phyloP scores from a whole-genome alignment of 495 filamentous ascomycete species.

The Pseudoneurospora amorphoporcata region DNA sequence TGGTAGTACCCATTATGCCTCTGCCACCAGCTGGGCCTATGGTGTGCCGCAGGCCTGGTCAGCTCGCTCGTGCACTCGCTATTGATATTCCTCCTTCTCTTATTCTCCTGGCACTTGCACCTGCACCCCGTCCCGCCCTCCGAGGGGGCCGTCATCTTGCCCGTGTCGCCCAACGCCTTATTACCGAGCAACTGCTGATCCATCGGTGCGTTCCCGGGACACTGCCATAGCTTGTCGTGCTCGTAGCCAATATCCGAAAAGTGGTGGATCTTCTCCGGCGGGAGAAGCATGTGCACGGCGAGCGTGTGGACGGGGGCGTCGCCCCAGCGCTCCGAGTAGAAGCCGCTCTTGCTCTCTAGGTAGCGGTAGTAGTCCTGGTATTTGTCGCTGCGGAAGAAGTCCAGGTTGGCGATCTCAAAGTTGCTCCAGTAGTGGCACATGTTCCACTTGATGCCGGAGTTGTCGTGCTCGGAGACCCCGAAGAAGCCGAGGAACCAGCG shows the following conservation, averaged over 20 bases:
- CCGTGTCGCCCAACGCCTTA: slow-evolving; percentile 17
- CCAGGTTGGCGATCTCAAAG: slow-evolving; percentile 45
- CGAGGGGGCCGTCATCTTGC: slow-evolving; percentile 21
- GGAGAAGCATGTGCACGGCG: slow-evolving; percentile 39
- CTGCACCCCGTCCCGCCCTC: slow-evolving; percentile 33
- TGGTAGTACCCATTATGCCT: neutral
- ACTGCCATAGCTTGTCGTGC: slow-evolving; percentile 40
- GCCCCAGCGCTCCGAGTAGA: slow-evolving; percentile 49
- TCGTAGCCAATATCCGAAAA: slow-evolving; percentile 44
- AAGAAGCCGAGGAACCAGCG: slow-evolving; percentile 26
- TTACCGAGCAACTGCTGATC: slow-evolving; percentile 28
- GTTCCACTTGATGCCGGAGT: slow-evolving; percentile 35
- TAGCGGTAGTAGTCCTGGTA: slow-evolving; percentile 41
- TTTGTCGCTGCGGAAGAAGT: slow-evolving; percentile 38
- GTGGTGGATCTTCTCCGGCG: slow-evolving; percentile 40
- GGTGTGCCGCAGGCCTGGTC: slow-evolving; percentile 16
- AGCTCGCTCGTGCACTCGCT: slow-evolving; percentile 26
- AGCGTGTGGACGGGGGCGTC: slow-evolving; percentile 45
- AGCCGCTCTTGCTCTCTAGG: slow-evolving; percentile 39
- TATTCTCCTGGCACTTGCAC: slow-evolving; percentile 33
- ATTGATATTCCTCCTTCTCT: slow-evolving; percentile 20
- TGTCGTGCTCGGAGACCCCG: slow-evolving; percentile 19
- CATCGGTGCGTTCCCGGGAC: slow-evolving; percentile 33
- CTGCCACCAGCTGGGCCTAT: neutral
- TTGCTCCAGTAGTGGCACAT: slow-evolving; percentile 50